Percentiles rank a stretch among this genome's conserved stretches.
These are phyloP conservation scores for Tulasnella sp. DNA, from an alignment of 768 basidiomycete species.

Conservation along the genomic window DNA sequence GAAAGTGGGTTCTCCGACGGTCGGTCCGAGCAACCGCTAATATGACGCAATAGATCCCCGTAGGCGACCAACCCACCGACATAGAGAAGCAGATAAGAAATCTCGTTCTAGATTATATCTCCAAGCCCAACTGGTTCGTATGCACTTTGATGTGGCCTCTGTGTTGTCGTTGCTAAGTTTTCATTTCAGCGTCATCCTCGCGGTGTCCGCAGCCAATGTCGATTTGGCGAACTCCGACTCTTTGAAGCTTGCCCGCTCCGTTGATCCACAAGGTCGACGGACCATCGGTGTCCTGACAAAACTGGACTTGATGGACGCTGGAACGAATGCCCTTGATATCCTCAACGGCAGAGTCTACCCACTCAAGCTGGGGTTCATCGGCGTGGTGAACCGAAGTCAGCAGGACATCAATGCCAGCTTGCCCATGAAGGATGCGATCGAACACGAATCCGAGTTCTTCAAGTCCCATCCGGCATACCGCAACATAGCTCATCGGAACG, in stretches of 20 bases:
- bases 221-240: slow-evolving; percentile 98
- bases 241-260: slow-evolving; percentile 87
- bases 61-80: slow-evolving; percentile 92
- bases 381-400: slow-evolving; percentile 94
- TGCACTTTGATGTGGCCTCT: background rate
- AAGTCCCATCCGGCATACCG: slow-evolving; percentile 79
- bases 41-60: slow-evolving; percentile 54
- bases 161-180: background rate
- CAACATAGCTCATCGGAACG: slow-evolving; percentile 94
- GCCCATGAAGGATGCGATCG: slow-evolving; percentile 72
- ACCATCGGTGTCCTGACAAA: slow-evolving; percentile 97
- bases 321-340: slow-evolving; percentile 94
- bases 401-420: slow-evolving; percentile 90
- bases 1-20: slow-evolving; percentile 46
- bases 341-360: slow-evolving; percentile 96
- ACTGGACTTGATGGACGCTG: slow-evolving; percentile 97
- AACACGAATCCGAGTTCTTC: slow-evolving; percentile 87
- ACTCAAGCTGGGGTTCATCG: slow-evolving; percentile 95
- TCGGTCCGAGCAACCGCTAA: background rate
- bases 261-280: slow-evolving; percentile 91
- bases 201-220: slow-evolving; percentile 95
- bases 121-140: slow-evolving; percentile 82
- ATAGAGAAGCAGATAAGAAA: slow-evolving; percentile 94
- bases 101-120: slow-evolving; percentile 91
- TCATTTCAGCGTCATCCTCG: slow-evolving; percentile 70